Evolutionary conservation across 306 rosid species (phyloP), one percentile per base, ranked within the genome.

Genomic region (Sechiopsis laciniata): DNA sequence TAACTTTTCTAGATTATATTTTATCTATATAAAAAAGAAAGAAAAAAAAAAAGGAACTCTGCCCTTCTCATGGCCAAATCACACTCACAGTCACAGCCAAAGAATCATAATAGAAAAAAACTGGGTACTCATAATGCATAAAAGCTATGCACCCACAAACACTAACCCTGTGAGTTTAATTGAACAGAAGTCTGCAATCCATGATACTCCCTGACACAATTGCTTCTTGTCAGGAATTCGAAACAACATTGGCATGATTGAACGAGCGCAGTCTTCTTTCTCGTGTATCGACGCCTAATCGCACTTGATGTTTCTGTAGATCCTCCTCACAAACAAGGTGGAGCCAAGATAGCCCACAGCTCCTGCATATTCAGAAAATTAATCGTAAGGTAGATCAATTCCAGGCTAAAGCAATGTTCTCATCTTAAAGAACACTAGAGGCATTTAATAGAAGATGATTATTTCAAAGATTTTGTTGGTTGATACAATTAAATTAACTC

Each of bases 321-420:
- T 93, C 90, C 93, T 93, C 88, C 98, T 88, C 84, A 93, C 98
- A 71, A 93, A 93, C 85, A 93, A 87, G 79, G 88, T 88, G 1
- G 98, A 93, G 75, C 98, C 98, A 76, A 93, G 91, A 80, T 93
- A 82, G 64, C 98, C 98, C 74, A 93, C 96, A 76, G 98, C 98
- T 63, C 98, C 98, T 93, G 79, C 84, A 86, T 52, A 74, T 78
- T 73, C 55, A 76, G 67, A 74, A 24, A 59, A 61, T 29, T 14
- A 61, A 58, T 56, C 14, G n/a, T 2, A 0, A 55, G 10, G 7
- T 56, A 20, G 8, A 24, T 24, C 65, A 32, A 29, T 21, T n/a
- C 21, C 48, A 32, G 12, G n/a, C 65, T 24, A 32, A 29, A 21
- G 20, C 48, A 61, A 61, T 32, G 20, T 26, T 29, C 19, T 6